Percentiles rank a stretch among this genome's conserved stretches.
phyloP scores from a whole-genome alignment of 805 yeast genomes.

The Teunomyces barrocoloradensis region DNA sequence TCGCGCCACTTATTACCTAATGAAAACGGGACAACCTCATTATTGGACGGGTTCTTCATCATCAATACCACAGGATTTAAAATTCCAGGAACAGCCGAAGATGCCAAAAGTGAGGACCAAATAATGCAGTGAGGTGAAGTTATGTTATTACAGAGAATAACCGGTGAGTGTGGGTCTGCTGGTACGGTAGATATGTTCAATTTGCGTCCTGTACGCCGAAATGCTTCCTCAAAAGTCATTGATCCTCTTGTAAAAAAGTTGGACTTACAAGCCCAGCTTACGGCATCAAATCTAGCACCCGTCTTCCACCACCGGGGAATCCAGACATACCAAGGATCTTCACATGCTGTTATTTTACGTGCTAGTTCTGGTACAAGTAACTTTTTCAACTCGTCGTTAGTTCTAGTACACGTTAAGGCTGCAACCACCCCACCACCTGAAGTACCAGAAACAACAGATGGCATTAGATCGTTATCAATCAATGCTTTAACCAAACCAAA shows the following conservation, averaged over 20 bases:
- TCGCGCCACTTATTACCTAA: constrained; percentile 77
- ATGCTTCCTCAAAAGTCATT: constrained; percentile 68
- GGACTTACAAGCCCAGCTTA: constrained; percentile 68
- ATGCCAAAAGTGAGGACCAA: constrained; percentile 76
- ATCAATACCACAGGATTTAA: constrained; percentile 75
- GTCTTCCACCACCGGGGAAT: constrained; percentile 65
- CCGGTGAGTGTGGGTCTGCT: constrained; percentile 79
- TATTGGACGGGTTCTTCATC: constrained; percentile 51
- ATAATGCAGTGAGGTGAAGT: constrained; percentile 79
- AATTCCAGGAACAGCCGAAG: constrained; percentile 82
- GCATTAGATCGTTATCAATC: constrained; percentile 63
- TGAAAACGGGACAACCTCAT: constrained; percentile 58
- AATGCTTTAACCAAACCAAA: constrained; percentile 74
- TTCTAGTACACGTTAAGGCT: constrained; percentile 65
- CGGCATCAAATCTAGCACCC: constrained; percentile 76
- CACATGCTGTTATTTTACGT: constrained; percentile 64
- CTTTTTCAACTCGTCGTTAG: constrained; percentile 59
- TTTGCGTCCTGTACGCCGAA: constrained; percentile 63
- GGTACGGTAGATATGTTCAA: constrained; percentile 78
- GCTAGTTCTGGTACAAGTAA: constrained; percentile 62
- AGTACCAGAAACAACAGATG: constrained; percentile 71
- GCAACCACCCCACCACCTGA: constrained; percentile 82
- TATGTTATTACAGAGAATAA: constrained; percentile 69
- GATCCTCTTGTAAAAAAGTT: constrained; percentile 74
- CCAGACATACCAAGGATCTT: constrained; percentile 60